Evolutionary conservation across 441 rosid genomes (phyloP).

Genomic region (Croton setiger): DNA sequence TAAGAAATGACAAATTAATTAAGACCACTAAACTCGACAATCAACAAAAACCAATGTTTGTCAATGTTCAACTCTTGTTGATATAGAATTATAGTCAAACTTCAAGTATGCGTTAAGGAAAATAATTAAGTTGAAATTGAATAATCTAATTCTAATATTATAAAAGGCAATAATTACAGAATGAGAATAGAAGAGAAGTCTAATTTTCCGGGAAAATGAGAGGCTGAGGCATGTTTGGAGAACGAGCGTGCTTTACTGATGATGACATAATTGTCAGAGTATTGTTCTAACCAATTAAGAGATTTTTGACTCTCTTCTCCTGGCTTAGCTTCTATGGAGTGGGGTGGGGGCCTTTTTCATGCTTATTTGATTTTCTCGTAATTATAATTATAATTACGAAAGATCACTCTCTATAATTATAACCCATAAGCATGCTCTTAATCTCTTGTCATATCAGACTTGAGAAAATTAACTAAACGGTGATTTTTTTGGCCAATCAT

Average conservation of each 20-base stretch:
- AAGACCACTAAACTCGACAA: too few species aligned
- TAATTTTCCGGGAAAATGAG: not conserved
- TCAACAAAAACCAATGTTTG: too few species aligned
- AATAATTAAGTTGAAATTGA: too few species aligned
- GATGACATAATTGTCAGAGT: conserved; percentile 37
- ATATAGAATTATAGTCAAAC: too few species aligned
- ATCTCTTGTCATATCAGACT: conserved; percentile 17
- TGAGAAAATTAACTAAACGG: conserved; percentile 13
- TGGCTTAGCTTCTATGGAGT: conserved; percentile 7
- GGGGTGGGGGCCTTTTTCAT: not conserved
- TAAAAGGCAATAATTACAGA: too few species aligned
- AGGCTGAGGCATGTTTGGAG: not conserved
- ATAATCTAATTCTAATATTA: too few species aligned
- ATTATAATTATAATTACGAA: not conserved
- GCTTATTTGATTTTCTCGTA: not conserved
- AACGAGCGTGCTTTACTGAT: conserved; percentile 44
- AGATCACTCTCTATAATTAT: not conserved
- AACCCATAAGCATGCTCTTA: conserved; percentile 14
- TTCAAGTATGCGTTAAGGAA: too few species aligned
- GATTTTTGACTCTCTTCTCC: conserved; percentile 19
- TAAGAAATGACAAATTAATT: too few species aligned
- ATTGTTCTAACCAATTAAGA: conserved; percentile 25
- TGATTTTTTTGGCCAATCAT: not conserved
- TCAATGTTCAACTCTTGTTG: too few species aligned
- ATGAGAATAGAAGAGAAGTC: too few species aligned